These are phyloP conservation scores for Trichoderma endophyticum DNA, from an alignment of 2,329 filamentous ascomycete species.

Conservation along the genomic window DNA sequence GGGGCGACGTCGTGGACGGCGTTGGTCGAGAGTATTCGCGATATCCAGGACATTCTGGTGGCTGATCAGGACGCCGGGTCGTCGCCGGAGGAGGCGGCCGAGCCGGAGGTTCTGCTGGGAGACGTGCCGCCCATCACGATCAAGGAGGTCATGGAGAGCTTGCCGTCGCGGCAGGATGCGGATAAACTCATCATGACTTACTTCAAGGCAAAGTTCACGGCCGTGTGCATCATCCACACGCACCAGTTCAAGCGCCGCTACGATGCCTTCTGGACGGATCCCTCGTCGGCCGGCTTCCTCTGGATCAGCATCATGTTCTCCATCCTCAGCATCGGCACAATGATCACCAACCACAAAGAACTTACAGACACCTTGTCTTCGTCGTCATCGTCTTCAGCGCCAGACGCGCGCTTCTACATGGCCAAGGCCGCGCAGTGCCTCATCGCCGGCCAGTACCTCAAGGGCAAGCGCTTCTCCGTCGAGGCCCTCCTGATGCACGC, in stretches of 20 bases:
- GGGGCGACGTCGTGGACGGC: constrained; percentile 42
- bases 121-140: constrained; percentile 28
- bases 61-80: constrained; percentile 22
- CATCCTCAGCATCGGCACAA: constrained; percentile 41
- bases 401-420: constrained; percentile 33
- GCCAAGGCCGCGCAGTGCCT: constrained; percentile 45
- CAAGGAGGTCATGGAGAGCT: constrained; percentile 31
- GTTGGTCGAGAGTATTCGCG: constrained; percentile 41
- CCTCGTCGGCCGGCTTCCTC: constrained; percentile 39
- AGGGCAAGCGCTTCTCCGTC: constrained; percentile 44
- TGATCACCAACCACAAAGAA: constrained; percentile 34
- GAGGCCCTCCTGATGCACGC: constrained; percentile 48
- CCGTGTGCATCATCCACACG: constrained; percentile 39
- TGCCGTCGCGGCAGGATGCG: constrained; percentile 37
- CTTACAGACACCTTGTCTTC: not conserved
- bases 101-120: constrained; percentile 35
- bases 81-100: constrained; percentile 17
- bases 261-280: constrained; percentile 45
- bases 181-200: constrained; percentile 38
- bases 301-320: constrained; percentile 53
- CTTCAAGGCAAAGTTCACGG: constrained; percentile 39
- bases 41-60: constrained; percentile 39
- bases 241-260: constrained; percentile 48
- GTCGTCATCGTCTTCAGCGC: constrained; percentile 21
- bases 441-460: constrained; percentile 46